A percentile compares a stretch with the other conserved stretches of the same genome.
Evolutionary conservation across 2,329 filamentous ascomycete species (phyloP).

Genomic region (Aspergillus sergii): DNA sequence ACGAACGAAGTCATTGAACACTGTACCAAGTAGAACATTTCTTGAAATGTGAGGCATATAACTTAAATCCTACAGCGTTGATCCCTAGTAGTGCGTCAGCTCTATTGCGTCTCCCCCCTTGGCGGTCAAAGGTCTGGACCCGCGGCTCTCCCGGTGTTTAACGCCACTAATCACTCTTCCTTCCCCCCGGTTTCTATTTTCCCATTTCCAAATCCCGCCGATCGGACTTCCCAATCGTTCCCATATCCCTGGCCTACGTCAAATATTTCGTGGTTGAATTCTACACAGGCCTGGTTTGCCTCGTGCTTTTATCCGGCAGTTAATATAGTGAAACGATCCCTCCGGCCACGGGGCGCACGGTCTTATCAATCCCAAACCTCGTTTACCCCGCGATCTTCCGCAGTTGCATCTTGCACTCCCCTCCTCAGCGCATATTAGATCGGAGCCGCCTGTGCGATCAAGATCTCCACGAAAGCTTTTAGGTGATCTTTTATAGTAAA

Average conservation of each 20-base stretch:
- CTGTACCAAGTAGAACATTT: background rate
- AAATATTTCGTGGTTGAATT: background rate
- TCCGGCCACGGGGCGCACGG: conserved; percentile 15
- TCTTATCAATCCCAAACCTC: conserved; percentile 23
- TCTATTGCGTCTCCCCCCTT: background rate
- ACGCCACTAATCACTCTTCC: conserved; percentile 11
- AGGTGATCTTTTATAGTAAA: background rate
- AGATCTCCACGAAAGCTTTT: too few species aligned
- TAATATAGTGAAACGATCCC: background rate
- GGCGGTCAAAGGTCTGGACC: conserved; percentile 19
- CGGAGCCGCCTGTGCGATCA: background rate
- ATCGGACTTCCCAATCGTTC: background rate
- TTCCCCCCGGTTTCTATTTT: background rate
- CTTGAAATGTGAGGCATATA: background rate
- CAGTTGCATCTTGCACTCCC: conserved; percentile 11
- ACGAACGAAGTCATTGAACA: background rate
- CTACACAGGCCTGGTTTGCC: background rate
- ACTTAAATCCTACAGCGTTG: background rate
- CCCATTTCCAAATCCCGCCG: background rate
- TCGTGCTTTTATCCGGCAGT: background rate
- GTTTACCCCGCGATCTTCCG: conserved; percentile 26
- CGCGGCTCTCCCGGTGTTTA: conserved; percentile 22
- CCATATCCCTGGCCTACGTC: background rate
- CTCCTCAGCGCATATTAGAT: conserved; percentile 13
- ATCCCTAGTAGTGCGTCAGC: conserved; percentile 2